A percentile compares a stretch with the other conserved stretches of the same genome.
phyloP scores from a whole-genome alignment of 331 rosid genomes.

The Rosa hybrid region DNA sequence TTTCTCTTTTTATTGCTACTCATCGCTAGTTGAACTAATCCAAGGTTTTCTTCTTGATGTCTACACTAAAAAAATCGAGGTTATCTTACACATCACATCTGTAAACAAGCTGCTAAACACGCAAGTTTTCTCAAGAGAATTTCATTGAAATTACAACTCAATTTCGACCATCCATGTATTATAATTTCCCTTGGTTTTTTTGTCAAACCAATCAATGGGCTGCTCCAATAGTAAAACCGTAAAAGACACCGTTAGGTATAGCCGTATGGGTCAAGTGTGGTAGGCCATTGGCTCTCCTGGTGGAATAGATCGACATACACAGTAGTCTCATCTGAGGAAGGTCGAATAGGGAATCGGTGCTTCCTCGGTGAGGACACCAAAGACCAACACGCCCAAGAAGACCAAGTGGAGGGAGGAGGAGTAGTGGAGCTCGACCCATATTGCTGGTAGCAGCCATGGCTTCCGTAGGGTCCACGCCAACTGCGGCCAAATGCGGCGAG shows the following conservation, averaged over 20 bases:
- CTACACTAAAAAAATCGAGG: no score
- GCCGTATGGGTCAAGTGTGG: background rate
- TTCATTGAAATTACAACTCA: background rate
- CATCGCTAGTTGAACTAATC: no score
- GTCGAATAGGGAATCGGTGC: background rate
- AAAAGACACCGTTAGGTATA: background rate
- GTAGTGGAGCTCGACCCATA: conserved; percentile 33
- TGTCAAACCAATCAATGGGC: background rate
- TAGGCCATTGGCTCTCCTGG: background rate
- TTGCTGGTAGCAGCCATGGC: conserved; percentile 12
- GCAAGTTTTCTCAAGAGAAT: no score
- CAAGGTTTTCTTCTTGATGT: no score
- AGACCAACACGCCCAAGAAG: background rate
- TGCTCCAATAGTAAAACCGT: background rate
- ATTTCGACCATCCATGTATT: background rate
- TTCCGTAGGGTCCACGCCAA: conserved; percentile 48
- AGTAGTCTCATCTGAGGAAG: background rate
- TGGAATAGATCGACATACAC: background rate
- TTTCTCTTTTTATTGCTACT: no score
- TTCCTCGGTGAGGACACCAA: conserved; percentile 5
- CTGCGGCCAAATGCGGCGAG: conserved; percentile 50
- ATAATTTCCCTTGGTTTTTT: background rate
- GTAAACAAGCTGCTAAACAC: background rate
- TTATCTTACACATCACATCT: no score
- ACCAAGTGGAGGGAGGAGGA: conserved; percentile 41